Evolutionary conservation across 768 basidiomycete genomes (phyloP).

Genomic region (Pleurotus tuber-regium): DNA sequence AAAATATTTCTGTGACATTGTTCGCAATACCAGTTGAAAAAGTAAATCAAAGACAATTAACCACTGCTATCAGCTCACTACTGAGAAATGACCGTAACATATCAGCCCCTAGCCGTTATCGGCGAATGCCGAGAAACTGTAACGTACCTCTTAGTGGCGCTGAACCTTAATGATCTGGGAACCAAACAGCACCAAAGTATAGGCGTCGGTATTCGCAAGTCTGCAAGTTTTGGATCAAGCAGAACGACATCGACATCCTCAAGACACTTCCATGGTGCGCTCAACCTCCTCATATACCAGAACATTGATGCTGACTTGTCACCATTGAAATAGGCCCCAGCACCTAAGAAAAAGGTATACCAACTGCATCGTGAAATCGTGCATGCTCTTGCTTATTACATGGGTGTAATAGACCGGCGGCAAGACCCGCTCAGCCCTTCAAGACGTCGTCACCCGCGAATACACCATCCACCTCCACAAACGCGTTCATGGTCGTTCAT

Average conservation of each 20-base stretch:
- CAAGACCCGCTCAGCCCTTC: constrained; percentile 94
- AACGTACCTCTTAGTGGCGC: constrained; percentile 40
- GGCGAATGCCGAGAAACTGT: constrained; percentile 33
- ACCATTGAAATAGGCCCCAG: constrained; percentile 54
- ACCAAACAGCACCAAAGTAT: constrained; percentile 41
- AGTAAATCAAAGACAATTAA: no score
- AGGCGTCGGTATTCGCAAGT: constrained; percentile 24
- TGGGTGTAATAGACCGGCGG: constrained; percentile 54
- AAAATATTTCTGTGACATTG: no score
- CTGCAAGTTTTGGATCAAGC: constrained; percentile 31
- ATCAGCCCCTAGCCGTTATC: constrained; percentile 11
- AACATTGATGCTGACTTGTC: constrained; percentile 5
- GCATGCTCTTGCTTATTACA: neutral
- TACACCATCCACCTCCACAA: constrained; percentile 99
- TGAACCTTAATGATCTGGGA: constrained; percentile 49
- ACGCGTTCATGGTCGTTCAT: constrained; percentile 85
- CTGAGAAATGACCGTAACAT: no score
- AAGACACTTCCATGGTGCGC: constrained; percentile 66
- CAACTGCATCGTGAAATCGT: neutral
- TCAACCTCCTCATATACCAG: constrained; percentile 11
- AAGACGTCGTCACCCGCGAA: constrained; percentile 97
- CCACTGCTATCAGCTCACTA: no score
- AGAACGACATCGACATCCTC: constrained; percentile 60
- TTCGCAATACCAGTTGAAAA: no score
- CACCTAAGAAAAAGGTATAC: constrained; percentile 57